These are phyloP conservation scores for Apiotrichum veenhuisii DNA, from an alignment of 1,284 basidiomycete genomes.

Conservation along the genomic window DNA sequence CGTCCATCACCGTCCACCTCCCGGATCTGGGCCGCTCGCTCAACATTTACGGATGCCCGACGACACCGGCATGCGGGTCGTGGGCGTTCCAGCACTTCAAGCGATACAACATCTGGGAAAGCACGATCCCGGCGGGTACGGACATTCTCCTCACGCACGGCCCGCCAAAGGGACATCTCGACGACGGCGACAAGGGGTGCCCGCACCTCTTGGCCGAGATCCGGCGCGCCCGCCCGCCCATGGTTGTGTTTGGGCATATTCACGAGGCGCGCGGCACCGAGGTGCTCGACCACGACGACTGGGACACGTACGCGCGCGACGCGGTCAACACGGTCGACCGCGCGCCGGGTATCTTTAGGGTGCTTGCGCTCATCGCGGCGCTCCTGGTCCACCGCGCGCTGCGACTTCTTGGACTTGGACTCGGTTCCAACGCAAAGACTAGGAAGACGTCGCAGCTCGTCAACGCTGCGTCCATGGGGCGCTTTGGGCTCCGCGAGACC, in stretches of 20 bases:
- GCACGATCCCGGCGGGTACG: not conserved
- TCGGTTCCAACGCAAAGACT: too few relatives aligned
- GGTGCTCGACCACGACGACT: not conserved
- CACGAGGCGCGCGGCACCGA: not conserved
- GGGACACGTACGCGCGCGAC: not conserved
- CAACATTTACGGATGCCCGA: not conserved
- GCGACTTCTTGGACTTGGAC: too few relatives aligned
- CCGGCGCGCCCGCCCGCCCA: not conserved
- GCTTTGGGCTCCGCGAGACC: too few relatives aligned
- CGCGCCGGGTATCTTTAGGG: too few relatives aligned
- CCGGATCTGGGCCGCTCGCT: not conserved
- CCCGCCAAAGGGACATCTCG: not conserved
- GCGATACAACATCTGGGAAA: not conserved
- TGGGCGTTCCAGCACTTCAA: not conserved
- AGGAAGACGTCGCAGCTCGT: too few relatives aligned
- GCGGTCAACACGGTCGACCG: not conserved
- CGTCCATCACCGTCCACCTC: not conserved
- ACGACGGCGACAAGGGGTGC: not conserved
- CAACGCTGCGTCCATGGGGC: too few relatives aligned
- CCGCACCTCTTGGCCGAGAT: not conserved
- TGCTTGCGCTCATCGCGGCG: too few relatives aligned
- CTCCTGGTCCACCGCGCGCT: too few relatives aligned
- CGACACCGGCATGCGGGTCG: not conserved
- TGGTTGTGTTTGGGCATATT: not conserved
- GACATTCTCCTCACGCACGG: constrained; percentile 1